phyloP scores from a whole-genome alignment of 345 rosid species.

The Acer negundo region DNA sequence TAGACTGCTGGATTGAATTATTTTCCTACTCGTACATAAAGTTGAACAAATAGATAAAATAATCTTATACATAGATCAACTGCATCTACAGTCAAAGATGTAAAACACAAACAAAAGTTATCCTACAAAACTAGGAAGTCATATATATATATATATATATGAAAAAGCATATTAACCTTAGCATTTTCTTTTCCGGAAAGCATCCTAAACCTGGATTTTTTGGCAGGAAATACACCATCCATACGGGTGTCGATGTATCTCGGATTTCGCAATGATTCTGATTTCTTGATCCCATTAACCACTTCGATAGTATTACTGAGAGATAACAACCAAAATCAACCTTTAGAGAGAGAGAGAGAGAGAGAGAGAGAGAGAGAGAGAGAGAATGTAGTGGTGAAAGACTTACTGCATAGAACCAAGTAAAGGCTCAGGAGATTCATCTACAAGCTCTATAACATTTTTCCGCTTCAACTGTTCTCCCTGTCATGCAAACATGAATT shows the following conservation, averaged over 20 bases:
- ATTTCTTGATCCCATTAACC: conserved; percentile 52
- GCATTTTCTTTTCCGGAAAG: conserved; percentile 57
- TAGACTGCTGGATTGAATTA: conserved; percentile 41
- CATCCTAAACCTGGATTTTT: conserved; percentile 66
- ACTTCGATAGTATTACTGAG: conserved; percentile 29
- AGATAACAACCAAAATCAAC: conserved; percentile 9
- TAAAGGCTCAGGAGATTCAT: conserved; percentile 49
- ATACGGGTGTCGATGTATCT: conserved; percentile 70
- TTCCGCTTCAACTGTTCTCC: conserved; percentile 80
- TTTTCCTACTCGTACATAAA: conserved; percentile 49
- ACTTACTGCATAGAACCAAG: conserved; percentile 47
- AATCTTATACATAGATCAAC: not conserved
- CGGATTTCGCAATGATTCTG: conserved; percentile 50
- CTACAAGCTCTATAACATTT: conserved; percentile 48
- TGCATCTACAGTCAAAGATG: not conserved
- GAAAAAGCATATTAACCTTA: conserved; percentile 49
- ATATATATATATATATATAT: not conserved
- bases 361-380: not conserved
- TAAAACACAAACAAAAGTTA: not conserved
- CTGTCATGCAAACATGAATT: conserved; percentile 35
- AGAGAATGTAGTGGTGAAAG: not conserved
- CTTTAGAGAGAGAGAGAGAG: not conserved
- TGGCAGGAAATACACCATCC: conserved; percentile 75
- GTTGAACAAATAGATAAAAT: conserved; percentile 19
- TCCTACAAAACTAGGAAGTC: conserved; percentile 6